phyloP scores from a whole-genome alignment of 805 yeast genomes.

The Suhomyces faveliae region DNA sequence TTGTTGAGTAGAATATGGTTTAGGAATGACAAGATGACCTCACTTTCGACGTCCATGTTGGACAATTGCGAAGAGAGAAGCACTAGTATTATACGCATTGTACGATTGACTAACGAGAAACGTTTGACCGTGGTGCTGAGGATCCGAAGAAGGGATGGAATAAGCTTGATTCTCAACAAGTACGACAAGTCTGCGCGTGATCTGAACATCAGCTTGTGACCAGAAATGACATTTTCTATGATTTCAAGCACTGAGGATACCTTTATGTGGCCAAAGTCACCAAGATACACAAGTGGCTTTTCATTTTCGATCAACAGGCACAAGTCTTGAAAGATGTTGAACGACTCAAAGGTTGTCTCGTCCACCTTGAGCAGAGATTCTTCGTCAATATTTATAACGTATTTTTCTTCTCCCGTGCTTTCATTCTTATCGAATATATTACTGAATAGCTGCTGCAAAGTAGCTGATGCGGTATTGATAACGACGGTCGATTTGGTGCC shows the following conservation, averaged over 20 bases:
- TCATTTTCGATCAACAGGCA: conserved; percentile 64
- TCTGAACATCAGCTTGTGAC: conserved; percentile 56
- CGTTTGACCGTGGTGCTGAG: conserved; percentile 52
- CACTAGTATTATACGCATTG: conserved; percentile 66
- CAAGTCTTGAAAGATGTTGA: conserved; percentile 66
- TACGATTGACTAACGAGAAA: conserved; percentile 72
- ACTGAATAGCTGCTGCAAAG: conserved; percentile 80
- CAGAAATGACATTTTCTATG: conserved; percentile 71
- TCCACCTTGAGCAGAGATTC: conserved; percentile 43
- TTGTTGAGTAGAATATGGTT: conserved; percentile 68
- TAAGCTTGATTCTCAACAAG: conserved; percentile 62
- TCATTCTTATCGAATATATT: conserved; percentile 60
- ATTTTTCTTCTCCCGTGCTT: not conserved
- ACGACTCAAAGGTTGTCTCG: conserved; percentile 65
- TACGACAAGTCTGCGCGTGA: conserved; percentile 63
- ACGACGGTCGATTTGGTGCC: conserved; percentile 74
- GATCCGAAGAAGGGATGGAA: conserved; percentile 72
- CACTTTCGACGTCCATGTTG: conserved; percentile 71
- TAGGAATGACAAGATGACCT: conserved; percentile 71
- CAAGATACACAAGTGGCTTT: conserved; percentile 51
- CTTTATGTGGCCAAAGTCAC: conserved; percentile 52
- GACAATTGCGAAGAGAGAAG: conserved; percentile 57
- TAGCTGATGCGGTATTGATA: conserved; percentile 87
- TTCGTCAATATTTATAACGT: conserved; percentile 43
- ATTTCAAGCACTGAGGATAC: conserved; percentile 73